A percentile compares a stretch with the other conserved stretches of the same genome.
phyloP scores from a whole-genome alignment of 1,284 basidiomycete genomes.

The Ceratobasidium sp. region DNA sequence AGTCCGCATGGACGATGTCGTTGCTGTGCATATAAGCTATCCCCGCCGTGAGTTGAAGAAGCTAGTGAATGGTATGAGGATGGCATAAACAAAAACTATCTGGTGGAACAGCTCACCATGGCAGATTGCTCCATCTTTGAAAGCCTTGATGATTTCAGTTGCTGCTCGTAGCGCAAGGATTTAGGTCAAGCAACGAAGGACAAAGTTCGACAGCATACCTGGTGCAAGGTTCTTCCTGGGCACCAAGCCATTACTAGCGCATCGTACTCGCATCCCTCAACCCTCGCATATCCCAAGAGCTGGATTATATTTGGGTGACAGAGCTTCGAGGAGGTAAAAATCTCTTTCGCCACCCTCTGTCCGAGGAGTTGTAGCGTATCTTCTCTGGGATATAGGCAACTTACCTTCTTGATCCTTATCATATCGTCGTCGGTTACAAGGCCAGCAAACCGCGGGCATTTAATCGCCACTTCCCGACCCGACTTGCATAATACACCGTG shows the following conservation, averaged over 20 bases:
- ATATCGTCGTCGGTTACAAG: background rate
- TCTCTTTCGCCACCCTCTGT: background rate
- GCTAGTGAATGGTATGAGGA: background rate
- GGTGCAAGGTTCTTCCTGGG: background rate
- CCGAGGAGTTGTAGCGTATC: background rate
- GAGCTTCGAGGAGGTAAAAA: background rate
- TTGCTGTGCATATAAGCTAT: slow-evolving; percentile 11
- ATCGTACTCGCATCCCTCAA: background rate
- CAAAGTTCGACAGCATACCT: background rate
- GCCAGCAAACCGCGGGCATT: slow-evolving; percentile 1
- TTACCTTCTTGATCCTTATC: background rate
- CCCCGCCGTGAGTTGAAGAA: background rate
- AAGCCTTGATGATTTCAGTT: background rate
- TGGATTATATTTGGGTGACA: background rate
- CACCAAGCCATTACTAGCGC: slow-evolving; percentile 2
- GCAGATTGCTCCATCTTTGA: background rate
- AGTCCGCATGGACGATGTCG: background rate
- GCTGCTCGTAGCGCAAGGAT: background rate
- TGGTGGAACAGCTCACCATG: background rate
- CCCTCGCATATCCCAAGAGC: background rate
- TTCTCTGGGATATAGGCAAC: background rate
- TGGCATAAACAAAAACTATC: background rate
- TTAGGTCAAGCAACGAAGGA: background rate
- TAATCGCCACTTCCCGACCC: slow-evolving; percentile 1
- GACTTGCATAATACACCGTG: background rate